Percentiles rank a stretch among this genome's conserved stretches.
Evolutionary conservation across 768 basidiomycete genomes (phyloP).

Genomic region (Tremella fuciformis): DNA sequence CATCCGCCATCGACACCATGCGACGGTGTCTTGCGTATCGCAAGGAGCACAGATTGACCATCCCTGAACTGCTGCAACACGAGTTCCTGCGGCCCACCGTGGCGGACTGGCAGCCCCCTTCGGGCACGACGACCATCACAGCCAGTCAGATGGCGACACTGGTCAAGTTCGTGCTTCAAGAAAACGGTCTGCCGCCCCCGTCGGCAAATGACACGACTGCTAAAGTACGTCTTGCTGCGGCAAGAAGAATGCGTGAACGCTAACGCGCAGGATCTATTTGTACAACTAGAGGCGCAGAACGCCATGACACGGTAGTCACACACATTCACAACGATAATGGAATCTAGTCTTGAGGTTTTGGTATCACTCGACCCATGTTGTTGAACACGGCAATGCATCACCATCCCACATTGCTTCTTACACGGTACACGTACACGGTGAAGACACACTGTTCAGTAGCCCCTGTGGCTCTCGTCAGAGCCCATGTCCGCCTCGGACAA

Average conservation of each 20-base stretch:
- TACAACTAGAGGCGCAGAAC: slow-evolving; percentile 41
- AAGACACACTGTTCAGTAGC: not conserved
- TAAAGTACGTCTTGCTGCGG: slow-evolving; percentile 7
- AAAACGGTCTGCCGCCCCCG: slow-evolving; percentile 22
- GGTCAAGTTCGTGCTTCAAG: slow-evolving; percentile 36
- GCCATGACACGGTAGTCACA: not conserved
- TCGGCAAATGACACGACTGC: slow-evolving; percentile 24
- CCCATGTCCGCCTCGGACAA: slow-evolving; percentile 1
- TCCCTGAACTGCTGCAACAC: slow-evolving; percentile 78
- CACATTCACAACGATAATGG: too few species aligned
- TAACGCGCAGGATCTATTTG: slow-evolving; percentile 41
- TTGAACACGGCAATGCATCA: not conserved
- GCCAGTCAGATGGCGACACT: slow-evolving; percentile 36
- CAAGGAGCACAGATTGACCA: slow-evolving; percentile 79
- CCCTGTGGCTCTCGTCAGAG: not conserved
- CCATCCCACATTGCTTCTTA: slow-evolving; percentile 2
- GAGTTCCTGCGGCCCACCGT: slow-evolving; percentile 62
- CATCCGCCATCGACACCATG: slow-evolving; percentile 75
- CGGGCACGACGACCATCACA: slow-evolving; percentile 39
- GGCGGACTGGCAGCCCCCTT: slow-evolving; percentile 7
- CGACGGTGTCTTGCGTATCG: slow-evolving; percentile 73
- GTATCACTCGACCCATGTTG: too few species aligned
- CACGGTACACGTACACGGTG: slow-evolving; percentile 3
- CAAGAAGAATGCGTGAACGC: slow-evolving; percentile 19
- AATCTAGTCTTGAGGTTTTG: too few species aligned